Conservation (phyloP, 352 stramenopile species). For the Pelagophyceae sp. region DNA sequence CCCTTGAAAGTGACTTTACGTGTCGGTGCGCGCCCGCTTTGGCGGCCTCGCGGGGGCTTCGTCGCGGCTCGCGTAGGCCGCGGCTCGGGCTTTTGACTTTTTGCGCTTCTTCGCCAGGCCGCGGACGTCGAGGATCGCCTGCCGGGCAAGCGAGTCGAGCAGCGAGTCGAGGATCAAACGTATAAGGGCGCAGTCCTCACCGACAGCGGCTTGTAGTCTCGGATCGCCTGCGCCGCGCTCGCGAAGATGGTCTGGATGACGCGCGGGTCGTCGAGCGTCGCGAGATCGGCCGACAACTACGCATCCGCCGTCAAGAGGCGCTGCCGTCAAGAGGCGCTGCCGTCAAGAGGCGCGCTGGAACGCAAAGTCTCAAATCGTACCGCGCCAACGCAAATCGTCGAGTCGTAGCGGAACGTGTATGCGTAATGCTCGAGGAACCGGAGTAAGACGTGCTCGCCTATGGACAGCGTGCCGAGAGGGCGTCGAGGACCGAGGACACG, state of each 20-base stretch:
- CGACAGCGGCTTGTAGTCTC: not conserved
- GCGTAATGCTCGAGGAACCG: not conserved
- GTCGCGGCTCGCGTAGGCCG: not conserved
- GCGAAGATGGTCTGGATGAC: not conserved
- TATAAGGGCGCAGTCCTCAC: no score
- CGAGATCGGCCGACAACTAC: not conserved
- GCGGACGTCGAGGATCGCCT: not conserved
- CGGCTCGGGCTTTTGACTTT: not conserved
- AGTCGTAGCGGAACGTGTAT: not conserved
- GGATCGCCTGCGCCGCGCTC: not conserved
- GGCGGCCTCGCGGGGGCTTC: not conserved
- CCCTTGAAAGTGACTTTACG: no score
- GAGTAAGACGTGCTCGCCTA: not conserved
- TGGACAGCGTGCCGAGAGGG: no score
- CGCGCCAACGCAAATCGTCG: not conserved
- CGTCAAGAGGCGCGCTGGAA: no score
- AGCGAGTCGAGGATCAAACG: no score
- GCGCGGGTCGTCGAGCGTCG: slow-evolving; percentile 4
- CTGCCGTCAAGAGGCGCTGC: not conserved
- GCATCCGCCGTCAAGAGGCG: not conserved
- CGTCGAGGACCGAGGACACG: not conserved
- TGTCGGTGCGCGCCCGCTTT: not conserved
- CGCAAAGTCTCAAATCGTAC: no score
- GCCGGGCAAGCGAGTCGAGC: no score
- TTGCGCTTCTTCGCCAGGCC: not conserved